Conservation (phyloP, 306 rosid species). For the Cicer chorassanicum region DNA sequence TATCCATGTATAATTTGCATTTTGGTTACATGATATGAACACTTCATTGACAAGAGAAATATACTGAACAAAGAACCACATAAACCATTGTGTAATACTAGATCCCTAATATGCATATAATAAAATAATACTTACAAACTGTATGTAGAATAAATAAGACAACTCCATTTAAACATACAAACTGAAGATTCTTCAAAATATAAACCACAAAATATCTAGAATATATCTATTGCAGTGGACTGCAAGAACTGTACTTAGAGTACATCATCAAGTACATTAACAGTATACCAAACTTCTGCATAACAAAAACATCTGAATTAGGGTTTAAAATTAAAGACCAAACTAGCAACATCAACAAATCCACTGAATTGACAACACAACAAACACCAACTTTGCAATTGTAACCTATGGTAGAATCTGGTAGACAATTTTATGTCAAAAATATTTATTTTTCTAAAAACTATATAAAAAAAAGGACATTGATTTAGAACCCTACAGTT, state of each 20-base stretch:
- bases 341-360: slow-evolving; percentile 25
- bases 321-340: slow-evolving; percentile 42
- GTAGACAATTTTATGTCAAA: slow-evolving; percentile 33
- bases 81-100: slow-evolving; percentile 3
- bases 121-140: slow-evolving; percentile 18
- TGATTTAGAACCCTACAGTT: slow-evolving; percentile 27
- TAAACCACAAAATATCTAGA: slow-evolving; percentile 9
- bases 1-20: neutral
- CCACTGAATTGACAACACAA: slow-evolving; percentile 38
- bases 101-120: neutral
- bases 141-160: slow-evolving; percentile 34
- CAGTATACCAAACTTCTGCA: neutral
- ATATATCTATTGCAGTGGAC: neutral
- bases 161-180: slow-evolving; percentile 29
- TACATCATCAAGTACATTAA: slow-evolving; percentile 8
- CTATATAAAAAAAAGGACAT: neutral
- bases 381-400: slow-evolving; percentile 37
- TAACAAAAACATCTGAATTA: slow-evolving; percentile 24
- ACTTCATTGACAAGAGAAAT: slow-evolving; percentile 21
- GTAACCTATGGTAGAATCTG: slow-evolving; percentile 5
- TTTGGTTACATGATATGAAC: slow-evolving; percentile 21
- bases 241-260: neutral
- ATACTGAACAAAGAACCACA: slow-evolving; percentile 30
- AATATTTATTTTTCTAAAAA: neutral
- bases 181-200: neutral